Conservation (phyloP, 768 basidiomycete genomes). For the Krasilnikovozyma curviuscula region DNA sequence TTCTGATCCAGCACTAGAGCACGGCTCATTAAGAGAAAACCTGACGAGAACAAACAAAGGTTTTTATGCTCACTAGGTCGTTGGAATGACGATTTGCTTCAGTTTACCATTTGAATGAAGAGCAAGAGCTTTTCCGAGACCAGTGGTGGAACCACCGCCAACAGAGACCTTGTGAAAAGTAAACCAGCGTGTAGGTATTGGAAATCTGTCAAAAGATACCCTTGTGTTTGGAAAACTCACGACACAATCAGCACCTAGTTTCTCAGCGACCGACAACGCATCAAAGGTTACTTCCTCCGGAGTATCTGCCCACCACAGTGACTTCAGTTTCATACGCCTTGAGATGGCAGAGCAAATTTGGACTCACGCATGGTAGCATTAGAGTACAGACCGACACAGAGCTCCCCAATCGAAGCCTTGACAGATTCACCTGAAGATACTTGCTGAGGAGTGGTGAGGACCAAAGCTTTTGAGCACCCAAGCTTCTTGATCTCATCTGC, state of each 20-base stretch:
- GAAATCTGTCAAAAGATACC: too few species aligned
- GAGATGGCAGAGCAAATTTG: too few species aligned
- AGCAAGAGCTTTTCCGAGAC: slow-evolving; percentile 30
- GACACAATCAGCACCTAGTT: slow-evolving; percentile 26
- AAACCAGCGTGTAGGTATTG: too few species aligned
- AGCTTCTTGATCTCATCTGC: slow-evolving; percentile 23
- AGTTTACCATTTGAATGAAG: slow-evolving; percentile 28
- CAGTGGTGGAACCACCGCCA: slow-evolving; percentile 30
- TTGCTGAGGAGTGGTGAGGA: slow-evolving; percentile 28
- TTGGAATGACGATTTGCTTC: slow-evolving; percentile 30
- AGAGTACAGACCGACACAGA: slow-evolving; percentile 26
- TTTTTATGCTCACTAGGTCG: too few species aligned
- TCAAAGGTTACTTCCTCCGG: slow-evolving; percentile 28
- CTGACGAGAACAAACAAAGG: too few species aligned
- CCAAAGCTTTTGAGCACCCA: slow-evolving; percentile 25
- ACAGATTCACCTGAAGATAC: slow-evolving; percentile 19
- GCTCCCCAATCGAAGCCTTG: slow-evolving; percentile 16
- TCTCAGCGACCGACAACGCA: slow-evolving; percentile 20
- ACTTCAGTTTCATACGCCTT: too few species aligned
- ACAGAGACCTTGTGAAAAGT: too few species aligned
- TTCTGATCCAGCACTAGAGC: slow-evolving; percentile 26
- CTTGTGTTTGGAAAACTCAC: too few species aligned
- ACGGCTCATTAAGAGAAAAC: too few species aligned
- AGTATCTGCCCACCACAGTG: too few species aligned
- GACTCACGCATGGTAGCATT: slow-evolving; percentile 32